Evolutionary conservation across 805 yeast species (phyloP).

Genomic region (Nakazawaea wickerhamii): DNA sequence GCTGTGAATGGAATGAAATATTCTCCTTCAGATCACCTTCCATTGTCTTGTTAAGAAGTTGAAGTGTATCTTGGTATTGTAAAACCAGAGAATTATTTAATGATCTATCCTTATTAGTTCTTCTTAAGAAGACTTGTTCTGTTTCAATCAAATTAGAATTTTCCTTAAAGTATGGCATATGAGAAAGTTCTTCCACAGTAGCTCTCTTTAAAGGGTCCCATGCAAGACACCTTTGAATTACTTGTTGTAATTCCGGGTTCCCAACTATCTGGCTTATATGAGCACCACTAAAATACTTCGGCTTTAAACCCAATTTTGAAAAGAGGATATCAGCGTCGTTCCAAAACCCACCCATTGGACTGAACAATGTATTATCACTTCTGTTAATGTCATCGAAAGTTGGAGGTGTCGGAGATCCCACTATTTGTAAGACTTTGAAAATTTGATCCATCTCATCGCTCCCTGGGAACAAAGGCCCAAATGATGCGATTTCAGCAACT

Average conservation of each 20-base stretch:
- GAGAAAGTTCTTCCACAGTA: constrained; percentile 41
- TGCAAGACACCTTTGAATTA: constrained; percentile 45
- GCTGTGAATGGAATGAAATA: no score
- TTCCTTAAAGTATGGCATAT: constrained; percentile 49
- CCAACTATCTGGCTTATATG: constrained; percentile 40
- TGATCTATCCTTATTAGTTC: not conserved
- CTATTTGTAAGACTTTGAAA: constrained; percentile 54
- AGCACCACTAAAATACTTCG: constrained; percentile 53
- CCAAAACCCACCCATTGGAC: constrained; percentile 73
- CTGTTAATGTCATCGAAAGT: constrained; percentile 11
- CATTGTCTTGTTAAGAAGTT: no score
- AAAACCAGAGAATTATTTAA: no score
- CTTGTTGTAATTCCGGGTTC: constrained; percentile 35
- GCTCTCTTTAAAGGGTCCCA: constrained; percentile 80
- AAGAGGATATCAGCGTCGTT: constrained; percentile 52
- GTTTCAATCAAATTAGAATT: constrained; percentile 25
- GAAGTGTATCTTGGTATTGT: no score
- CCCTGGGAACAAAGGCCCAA: constrained; percentile 83
- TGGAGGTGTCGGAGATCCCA: constrained; percentile 64
- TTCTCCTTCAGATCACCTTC: no score
- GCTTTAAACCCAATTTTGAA: constrained; percentile 44
- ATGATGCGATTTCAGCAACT: constrained; percentile 66
- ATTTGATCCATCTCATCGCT: constrained; percentile 73
- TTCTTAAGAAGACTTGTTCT: constrained; percentile 7
- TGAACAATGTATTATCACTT: constrained; percentile 16